phyloP scores from a whole-genome alignment of 345 rosid species.

The Eucalyptus curtisii region DNA sequence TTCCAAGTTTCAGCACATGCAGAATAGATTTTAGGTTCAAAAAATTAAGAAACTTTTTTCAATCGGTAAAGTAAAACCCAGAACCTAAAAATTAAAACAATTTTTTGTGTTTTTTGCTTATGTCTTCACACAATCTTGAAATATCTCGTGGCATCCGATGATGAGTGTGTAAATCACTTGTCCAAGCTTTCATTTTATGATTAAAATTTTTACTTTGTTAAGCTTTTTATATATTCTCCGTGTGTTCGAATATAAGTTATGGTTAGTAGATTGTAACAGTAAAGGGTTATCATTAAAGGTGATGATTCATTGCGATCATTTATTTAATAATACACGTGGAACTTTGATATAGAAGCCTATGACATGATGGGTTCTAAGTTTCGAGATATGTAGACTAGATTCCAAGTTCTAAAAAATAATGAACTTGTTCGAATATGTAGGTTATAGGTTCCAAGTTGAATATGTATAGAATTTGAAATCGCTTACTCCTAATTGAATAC shows the following conservation, averaged over 20 bases:
- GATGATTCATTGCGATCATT: fast-evolving
- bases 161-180: fast-evolving
- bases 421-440: fast-evolving
- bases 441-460: fast-evolving
- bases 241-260: too few species aligned
- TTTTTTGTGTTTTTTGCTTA: too few species aligned
- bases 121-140: too few species aligned
- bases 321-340: too few species aligned
- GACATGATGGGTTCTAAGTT: too few species aligned
- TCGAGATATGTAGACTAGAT: too few species aligned
- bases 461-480: too few species aligned
- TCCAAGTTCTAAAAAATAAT: fast-evolving
- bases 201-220: fast-evolving
- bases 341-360: fast-evolving
- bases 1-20: fast-evolving
- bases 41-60: fast-evolving
- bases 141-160: fast-evolving
- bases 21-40: fast-evolving
- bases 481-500: fast-evolving
- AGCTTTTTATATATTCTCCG: too few species aligned
- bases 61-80: too few species aligned
- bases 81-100: fast-evolving
- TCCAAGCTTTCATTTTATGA: fast-evolving
- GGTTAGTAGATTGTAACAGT: too few species aligned
- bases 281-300: too few species aligned